Conservation (phyloP, 1,139 yeast species). For the Hanseniaspora sp. region DNA sequence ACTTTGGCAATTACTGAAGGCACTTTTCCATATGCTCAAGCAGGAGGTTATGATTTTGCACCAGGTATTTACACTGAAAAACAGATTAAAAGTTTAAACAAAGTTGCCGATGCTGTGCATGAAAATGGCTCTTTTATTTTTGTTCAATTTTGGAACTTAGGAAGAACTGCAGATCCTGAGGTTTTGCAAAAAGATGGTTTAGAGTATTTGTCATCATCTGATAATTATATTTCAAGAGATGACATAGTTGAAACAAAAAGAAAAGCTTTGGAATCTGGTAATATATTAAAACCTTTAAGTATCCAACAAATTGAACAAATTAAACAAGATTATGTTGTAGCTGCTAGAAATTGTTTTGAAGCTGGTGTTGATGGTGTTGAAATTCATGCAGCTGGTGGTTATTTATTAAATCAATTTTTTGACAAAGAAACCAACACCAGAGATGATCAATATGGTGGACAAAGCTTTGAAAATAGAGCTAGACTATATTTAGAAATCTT, state of each 20-base stretch:
- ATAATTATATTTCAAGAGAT: constrained; percentile 25
- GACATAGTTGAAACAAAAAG: constrained; percentile 26
- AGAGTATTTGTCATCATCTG: constrained; percentile 29
- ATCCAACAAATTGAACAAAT: constrained; percentile 32
- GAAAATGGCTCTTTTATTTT: constrained; percentile 41
- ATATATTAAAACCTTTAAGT: constrained; percentile 31
- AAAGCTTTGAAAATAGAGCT: constrained; percentile 32
- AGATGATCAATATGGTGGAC: constrained; percentile 35
- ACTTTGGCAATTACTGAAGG: constrained; percentile 33
- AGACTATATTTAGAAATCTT: constrained; percentile 27
- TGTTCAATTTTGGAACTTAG: constrained; percentile 52
- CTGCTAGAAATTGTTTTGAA: constrained; percentile 31
- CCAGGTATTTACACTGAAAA: constrained; percentile 46
- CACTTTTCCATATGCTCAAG: constrained; percentile 28
- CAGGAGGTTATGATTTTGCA: constrained; percentile 35
- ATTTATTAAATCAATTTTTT: constrained; percentile 44
- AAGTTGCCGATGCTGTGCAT: constrained; percentile 42
- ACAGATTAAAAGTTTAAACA: constrained; percentile 43
- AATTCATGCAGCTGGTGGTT: constrained; percentile 63
- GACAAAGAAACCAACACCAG: constrained; percentile 32
- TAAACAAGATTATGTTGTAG: constrained; percentile 30
- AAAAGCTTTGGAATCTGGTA: constrained; percentile 28
- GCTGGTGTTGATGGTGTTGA: constrained; percentile 66
- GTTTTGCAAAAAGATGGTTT: constrained; percentile 32
- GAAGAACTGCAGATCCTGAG: constrained; percentile 42